phyloP scores from a whole-genome alignment of 352 stramenopile genomes.

The Globisporangium cylindrosporum region DNA sequence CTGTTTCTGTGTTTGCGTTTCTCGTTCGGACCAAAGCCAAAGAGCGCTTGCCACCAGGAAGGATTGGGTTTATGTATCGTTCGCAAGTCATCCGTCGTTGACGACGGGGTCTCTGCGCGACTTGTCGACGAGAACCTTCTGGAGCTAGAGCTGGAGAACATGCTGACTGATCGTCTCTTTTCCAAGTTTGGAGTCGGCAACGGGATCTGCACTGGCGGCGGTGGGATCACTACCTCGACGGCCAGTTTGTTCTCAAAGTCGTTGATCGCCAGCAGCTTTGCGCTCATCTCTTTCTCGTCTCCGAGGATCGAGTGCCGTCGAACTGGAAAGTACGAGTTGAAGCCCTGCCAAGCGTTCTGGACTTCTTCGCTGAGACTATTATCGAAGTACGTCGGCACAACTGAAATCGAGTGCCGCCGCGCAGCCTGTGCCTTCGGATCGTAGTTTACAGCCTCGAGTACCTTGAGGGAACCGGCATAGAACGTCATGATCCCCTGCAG shows the following conservation, averaged over 20 bases:
- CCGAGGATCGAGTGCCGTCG: constrained; percentile 39
- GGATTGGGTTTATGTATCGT: neutral
- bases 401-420: constrained; percentile 31
- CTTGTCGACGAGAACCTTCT: neutral
- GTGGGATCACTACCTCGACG: constrained; percentile 4
- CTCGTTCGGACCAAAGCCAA: neutral
- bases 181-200: neutral
- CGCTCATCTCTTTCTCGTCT: constrained; percentile 18
- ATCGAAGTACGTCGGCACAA: constrained; percentile 26
- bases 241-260: constrained; percentile 13
- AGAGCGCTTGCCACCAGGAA: constrained; percentile 1
- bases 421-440: neutral
- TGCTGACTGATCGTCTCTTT: neutral
- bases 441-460: constrained; percentile 21
- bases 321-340: constrained; percentile 5
- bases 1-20: neutral
- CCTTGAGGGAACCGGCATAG: constrained; percentile 19
- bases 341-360: neutral
- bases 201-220: neutral
- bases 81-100: neutral
- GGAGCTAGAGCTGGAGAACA: neutral
- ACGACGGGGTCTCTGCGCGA: neutral
- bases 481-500: constrained; percentile 41
- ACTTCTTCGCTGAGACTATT: neutral
- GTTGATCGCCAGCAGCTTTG: constrained; percentile 20